Evolutionary conservation across 2,329 filamentous ascomycete genomes (phyloP), one percentile per base, ranked within the genome.

Genomic region (Lizonia empirigonia): DNA sequence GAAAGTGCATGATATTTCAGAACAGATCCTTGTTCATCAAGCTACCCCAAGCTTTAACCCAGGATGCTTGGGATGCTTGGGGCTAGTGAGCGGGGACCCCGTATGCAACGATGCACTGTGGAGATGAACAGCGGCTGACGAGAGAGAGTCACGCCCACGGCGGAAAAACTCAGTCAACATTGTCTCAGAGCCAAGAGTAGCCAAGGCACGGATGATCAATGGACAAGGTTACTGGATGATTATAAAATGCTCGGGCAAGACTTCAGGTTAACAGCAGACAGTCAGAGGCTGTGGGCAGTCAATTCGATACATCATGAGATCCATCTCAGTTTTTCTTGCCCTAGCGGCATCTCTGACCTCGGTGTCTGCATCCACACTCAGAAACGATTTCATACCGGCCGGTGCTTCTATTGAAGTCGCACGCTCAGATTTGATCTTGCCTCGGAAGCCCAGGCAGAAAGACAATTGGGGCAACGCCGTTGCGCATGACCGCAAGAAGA

Each of bases 401-500:
- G 64, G 62, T 10, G 57, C 64, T 16, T 53, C 63, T 0, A 54
- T 63, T 19, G 1, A 33, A 3, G 10, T 18, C 2, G 33, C 50
- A 29, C 52, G 52, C 8, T 42, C 50, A 4, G 19, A 59, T 26
- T 55, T 42, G 2, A 50, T 58, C 10, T 13, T 55, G n/a, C 27
- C 51, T 2, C 44, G 55, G 15, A 50, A 44, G 26, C 42, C 53
- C 5, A 52, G 59, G 24, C 30, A 53, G 29, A 67, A 66, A 41
- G 65, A 69, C 42, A 64, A 69, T 22, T 69, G 65, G 65, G 65
- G 65, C 24, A 69, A 69, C 36, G 53, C 55, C 7, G 44, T 66
- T 23, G 65, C 63, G 32, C 60, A 64, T n/a, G 59, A 78, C 41
- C 74, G 78, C 29, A 75, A 72, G 26, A 77, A 76, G 16, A 72